A percentile compares a stretch with the other conserved stretches of the same genome.
These are phyloP conservation scores for Cordyceps farinosa DNA, from an alignment of 2,329 filamentous ascomycete species.

Conservation along the genomic window DNA sequence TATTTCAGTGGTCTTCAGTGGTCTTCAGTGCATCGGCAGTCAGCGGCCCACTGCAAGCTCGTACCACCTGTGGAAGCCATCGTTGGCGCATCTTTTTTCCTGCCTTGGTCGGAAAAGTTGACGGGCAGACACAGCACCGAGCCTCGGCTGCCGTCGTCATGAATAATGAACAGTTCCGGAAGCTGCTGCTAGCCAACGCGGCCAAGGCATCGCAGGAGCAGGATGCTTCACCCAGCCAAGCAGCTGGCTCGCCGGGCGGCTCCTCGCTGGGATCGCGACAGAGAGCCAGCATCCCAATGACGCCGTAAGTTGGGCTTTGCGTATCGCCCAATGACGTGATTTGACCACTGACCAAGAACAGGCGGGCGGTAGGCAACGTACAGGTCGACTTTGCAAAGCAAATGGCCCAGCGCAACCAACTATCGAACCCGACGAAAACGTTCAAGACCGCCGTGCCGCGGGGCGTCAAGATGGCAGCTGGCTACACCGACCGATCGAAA, in stretches of 20 bases:
- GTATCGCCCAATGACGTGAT: neutral
- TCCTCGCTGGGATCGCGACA: constrained; percentile 69
- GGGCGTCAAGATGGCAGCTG: constrained; percentile 72
- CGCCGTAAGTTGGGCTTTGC: constrained; percentile 59
- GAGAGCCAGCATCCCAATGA: constrained; percentile 86
- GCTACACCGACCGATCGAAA: constrained; percentile 80
- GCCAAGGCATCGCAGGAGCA: constrained; percentile 37
- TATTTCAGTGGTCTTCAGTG: neutral
- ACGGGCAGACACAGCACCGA: neutral
- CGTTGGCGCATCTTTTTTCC: neutral
- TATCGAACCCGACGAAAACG: constrained; percentile 60
- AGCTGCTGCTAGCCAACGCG: constrained; percentile 59
- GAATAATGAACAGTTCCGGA: constrained; percentile 95
- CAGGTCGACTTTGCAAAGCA: constrained; percentile 77
- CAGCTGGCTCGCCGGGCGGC: constrained; percentile 25
- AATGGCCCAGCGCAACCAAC: constrained; percentile 67
- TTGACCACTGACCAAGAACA: constrained; percentile 29
- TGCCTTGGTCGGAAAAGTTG: neutral
- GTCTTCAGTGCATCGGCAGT: neutral
- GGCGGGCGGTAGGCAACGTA: constrained; percentile 57
- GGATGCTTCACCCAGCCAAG: constrained; percentile 43
- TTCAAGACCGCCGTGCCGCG: constrained; percentile 78
- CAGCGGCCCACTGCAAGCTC: neutral
- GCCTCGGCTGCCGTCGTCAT: constrained; percentile 44
- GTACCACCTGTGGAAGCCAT: neutral